Evolutionary conservation across 768 basidiomycete genomes (phyloP).

Genomic region (Russula brevipes): DNA sequence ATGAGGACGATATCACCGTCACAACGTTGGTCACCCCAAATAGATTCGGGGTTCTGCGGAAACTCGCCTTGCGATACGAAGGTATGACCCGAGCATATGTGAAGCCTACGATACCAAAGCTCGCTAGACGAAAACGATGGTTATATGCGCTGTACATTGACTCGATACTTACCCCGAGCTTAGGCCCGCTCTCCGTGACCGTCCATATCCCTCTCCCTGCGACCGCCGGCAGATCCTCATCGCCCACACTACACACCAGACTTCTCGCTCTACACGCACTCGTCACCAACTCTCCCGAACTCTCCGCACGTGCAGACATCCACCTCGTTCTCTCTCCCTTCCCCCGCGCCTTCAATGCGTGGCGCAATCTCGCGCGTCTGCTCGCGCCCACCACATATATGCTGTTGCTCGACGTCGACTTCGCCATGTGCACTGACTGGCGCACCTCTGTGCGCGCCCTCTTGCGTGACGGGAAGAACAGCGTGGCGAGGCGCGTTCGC

Average conservation of each 20-base stretch:
- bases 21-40: conserved; percentile 81
- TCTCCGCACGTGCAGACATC: conserved; percentile 71
- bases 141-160: neutral
- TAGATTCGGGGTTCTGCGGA: conserved; percentile 64
- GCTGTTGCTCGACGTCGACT: conserved; percentile 91
- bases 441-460: conserved; percentile 44
- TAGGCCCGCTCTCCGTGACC: conserved; percentile 82
- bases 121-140: neutral
- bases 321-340: conserved; percentile 81
- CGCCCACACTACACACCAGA: conserved; percentile 35
- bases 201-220: conserved; percentile 61
- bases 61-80: conserved; percentile 71
- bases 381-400: conserved; percentile 80
- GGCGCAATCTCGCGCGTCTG: conserved; percentile 81
- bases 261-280: conserved; percentile 61
- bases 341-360: conserved; percentile 62
- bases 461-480: conserved; percentile 11
- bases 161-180: neutral
- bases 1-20: conserved; percentile 70
- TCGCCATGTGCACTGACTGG: conserved; percentile 80
- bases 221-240: conserved; percentile 34
- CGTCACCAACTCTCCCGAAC: conserved; percentile 59
- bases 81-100: conserved; percentile 40
- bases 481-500: conserved; percentile 43
- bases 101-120: no score